Evolutionary conservation across 371 early-diverging fungal genomes (phyloP).

Genomic region (Mortierella sp.): DNA sequence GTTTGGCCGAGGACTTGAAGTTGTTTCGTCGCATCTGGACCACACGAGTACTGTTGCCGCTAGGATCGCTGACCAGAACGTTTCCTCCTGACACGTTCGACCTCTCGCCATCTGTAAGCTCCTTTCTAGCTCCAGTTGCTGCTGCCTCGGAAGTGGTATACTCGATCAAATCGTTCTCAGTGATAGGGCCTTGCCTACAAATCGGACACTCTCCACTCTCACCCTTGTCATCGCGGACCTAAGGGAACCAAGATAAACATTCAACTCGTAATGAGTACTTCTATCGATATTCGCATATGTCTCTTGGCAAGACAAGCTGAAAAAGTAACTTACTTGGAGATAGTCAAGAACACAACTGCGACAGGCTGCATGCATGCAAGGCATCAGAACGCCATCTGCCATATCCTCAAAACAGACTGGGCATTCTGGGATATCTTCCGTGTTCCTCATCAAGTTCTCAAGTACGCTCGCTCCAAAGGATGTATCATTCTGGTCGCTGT

Average conservation of each 20-base stretch:
- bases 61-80: constrained; percentile 25
- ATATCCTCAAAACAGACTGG: constrained; percentile 69
- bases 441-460: constrained; percentile 52
- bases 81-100: constrained; percentile 38
- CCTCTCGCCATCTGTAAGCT: constrained; percentile 6
- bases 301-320: not conserved
- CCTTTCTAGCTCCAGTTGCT: not conserved
- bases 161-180: constrained; percentile 67
- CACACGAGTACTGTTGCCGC: constrained; percentile 16
- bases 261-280: not conserved
- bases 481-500: constrained; percentile 32
- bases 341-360: constrained; percentile 71
- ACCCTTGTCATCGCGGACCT: constrained; percentile 69
- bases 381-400: constrained; percentile 67
- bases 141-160: constrained; percentile 46
- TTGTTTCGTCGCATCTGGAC: constrained; percentile 61
- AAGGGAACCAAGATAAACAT: not conserved
- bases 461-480: constrained; percentile 60
- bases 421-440: constrained; percentile 57
- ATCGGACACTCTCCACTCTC: constrained; percentile 72
- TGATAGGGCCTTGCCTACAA: constrained; percentile 67
- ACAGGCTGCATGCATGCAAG: constrained; percentile 79
- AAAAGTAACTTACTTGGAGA: constrained; percentile 60
- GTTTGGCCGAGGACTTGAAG: constrained; percentile 73
- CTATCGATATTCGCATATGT: not conserved